Evolutionary conservation across 352 stramenopile species (phyloP), one percentile per base, ranked within the genome.

Genomic region (Phytophthora rubi): DNA sequence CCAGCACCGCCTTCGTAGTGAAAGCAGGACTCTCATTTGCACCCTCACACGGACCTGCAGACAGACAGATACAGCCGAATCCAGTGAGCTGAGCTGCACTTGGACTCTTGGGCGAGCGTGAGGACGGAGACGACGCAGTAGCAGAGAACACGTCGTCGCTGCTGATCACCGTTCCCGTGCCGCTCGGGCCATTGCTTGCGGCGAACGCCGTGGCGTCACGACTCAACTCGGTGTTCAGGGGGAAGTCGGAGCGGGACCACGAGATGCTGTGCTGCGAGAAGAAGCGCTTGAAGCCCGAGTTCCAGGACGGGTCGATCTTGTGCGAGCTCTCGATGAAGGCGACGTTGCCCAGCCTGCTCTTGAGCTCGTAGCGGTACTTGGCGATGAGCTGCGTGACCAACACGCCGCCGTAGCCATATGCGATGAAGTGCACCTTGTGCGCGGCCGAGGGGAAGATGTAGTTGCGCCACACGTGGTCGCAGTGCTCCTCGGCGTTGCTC

Each of bases 351-450:
- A 97, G 77, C 23, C 90, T 76, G 55, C 89, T 92, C 61, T 90
- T 87, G 48, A 95, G 80, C 61, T 93, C 86, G 58, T 88, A 86
- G 28, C 81, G 71, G 52, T 93, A 91, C 55, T 94, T 86, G 28
- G 93, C 85, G 28, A 98, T 84, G 18, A 97, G 68, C 21, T 94
- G 88, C 37, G 88, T 82, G 1, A 97, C 86, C 16, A 93, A 64
- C 4, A 88, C 68, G 13, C 92, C 92, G 7, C 88, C 88, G 51
- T 94, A 95, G 23, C 92, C 92, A 61, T 95, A 96, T 7, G 84
- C 88, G 55, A 97, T 89, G 57, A 98, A 94, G 68, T 95, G 91
- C 62, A 97, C 94, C 59, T 96, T 91, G 62, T 93, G 80, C 10
- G 89, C 87, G 1, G 79, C 80, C 0, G 82, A 89, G 3, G 85